Conservation (phyloP, 2,329 filamentous ascomycete genomes). For the Penicillium sp. region DNA sequence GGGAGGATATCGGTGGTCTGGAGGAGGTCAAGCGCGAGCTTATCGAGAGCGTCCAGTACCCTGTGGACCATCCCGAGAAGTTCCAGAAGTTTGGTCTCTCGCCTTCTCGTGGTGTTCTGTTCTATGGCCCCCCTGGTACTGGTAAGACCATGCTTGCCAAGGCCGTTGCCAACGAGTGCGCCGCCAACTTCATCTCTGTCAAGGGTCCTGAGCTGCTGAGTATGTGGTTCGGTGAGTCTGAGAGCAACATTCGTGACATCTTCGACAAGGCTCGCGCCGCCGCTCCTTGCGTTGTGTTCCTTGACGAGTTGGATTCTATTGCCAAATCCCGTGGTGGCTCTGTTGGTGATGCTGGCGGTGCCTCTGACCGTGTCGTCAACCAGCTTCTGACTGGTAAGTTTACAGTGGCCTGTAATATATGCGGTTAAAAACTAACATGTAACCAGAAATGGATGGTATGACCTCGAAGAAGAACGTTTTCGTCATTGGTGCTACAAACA, state of each 20-base stretch:
- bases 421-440: constrained; percentile 48
- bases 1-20: constrained; percentile 99
- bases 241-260: constrained; percentile 99
- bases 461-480: constrained; percentile 99
- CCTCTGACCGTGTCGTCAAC: constrained; percentile 99
- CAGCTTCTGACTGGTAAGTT: constrained; percentile 91
- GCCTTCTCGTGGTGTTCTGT: constrained; percentile 95
- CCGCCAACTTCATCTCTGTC: constrained; percentile 99
- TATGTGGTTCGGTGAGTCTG: constrained; percentile 99
- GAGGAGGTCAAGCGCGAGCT: constrained; percentile 99
- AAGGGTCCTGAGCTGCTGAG: constrained; percentile 98
- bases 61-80: constrained; percentile 98
- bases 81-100: constrained; percentile 99
- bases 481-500: constrained; percentile 98
- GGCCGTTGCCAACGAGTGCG: constrained; percentile 98
- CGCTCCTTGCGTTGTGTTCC: constrained; percentile 97
- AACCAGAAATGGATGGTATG: constrained; percentile 95
- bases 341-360: constrained; percentile 93
- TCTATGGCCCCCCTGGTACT: constrained; percentile 98
- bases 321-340: constrained; percentile 99
- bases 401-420: neutral
- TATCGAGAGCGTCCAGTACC: constrained; percentile 98
- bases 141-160: constrained; percentile 99
- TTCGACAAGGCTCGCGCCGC: constrained; percentile 99
- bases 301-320: constrained; percentile 98